Percentiles rank a stretch among this genome's conserved stretches.
These are phyloP conservation scores for Elymus sibiricus DNA, from an alignment of 176 grass and related monocot genomes.

Conservation along the genomic window DNA sequence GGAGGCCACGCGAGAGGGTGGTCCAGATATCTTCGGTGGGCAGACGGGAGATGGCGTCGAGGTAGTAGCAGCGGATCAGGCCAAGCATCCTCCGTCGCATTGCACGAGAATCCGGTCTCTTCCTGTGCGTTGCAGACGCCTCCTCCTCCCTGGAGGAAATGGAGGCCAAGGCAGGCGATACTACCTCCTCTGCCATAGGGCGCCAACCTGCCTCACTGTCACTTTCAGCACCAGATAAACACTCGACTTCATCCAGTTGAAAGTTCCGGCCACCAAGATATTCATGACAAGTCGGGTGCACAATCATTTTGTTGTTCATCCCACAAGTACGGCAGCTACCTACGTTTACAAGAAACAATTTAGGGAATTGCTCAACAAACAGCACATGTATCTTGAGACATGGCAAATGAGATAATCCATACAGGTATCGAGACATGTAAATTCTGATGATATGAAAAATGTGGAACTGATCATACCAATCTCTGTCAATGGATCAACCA, in stretches of 20 bases:
- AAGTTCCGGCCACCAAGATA: conserved; percentile 1
- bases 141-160: too few species aligned
- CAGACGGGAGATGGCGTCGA: neutral
- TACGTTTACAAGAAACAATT: neutral
- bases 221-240: too few species aligned
- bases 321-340: conserved; percentile 25
- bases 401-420: neutral
- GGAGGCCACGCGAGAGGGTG: neutral
- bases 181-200: too few species aligned
- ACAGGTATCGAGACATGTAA: neutral
- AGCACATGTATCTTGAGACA: neutral
- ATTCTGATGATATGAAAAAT: neutral
- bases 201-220: too few species aligned
- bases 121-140: too few species aligned
- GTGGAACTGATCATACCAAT: conserved; percentile 8
- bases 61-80: neutral
- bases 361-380: neutral
- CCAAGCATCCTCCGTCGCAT: neutral
- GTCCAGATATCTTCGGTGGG: neutral
- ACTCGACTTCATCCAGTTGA: conserved; percentile 5
- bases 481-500: neutral
- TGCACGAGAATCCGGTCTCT: too few species aligned
- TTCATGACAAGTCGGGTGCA: conserved; percentile 17
- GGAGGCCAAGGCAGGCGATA: too few species aligned
- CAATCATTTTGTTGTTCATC: conserved; percentile 14